Base-by-base conservation (phyloP, 257 asterid species). In the Solanum lycopersicoides region DNA sequence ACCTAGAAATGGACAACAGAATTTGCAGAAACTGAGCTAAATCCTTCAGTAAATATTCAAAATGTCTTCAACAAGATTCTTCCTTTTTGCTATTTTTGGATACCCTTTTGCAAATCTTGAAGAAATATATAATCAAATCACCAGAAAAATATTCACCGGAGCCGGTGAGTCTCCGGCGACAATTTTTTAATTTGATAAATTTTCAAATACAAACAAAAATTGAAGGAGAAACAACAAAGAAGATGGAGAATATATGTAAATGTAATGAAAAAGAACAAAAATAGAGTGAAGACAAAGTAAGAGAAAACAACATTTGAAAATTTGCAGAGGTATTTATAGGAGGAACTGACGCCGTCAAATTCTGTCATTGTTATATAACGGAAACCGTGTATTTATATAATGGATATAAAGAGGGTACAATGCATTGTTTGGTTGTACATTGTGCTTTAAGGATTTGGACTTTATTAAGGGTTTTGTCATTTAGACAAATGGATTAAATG, bases 321-420 rank as follows among this genome's bases (percentile, higher is more conserved):
- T 86, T 28, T 71, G 87, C 15, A 12, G 90, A 28, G 91, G 89
- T 89, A 93, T 94, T 88, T 95, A 94, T 95, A 94, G 92, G 85
- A 71, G 86, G 91, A 83, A 50, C 76, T 89, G 91, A 94, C 93
- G 96, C 91, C 93, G 93, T 95, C 90, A 89, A 60, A 84, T 87
- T 73, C 47, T 87, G 60, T 79, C 92, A 88, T 89, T 93, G 95
- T 93, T 92, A 91, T 28, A 79, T 94, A 91, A 95, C 98, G 98
- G 98, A 86, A 80, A 83, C 60, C 83, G 79, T 50, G 75, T 30
- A 50, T 18, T 80, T 12, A 13, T 69, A 21, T 30, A 53, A 11
- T 71, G 88, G 60, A 63, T 41, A 34, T 23, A 68, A 42, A 3
- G 60, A 41, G n/a, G 25, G 41, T 56, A 45, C 12, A 7, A 3